Base-by-base conservation (phyloP, 2,329 filamentous ascomycete species). In the Fusarium sacchari region DNA sequence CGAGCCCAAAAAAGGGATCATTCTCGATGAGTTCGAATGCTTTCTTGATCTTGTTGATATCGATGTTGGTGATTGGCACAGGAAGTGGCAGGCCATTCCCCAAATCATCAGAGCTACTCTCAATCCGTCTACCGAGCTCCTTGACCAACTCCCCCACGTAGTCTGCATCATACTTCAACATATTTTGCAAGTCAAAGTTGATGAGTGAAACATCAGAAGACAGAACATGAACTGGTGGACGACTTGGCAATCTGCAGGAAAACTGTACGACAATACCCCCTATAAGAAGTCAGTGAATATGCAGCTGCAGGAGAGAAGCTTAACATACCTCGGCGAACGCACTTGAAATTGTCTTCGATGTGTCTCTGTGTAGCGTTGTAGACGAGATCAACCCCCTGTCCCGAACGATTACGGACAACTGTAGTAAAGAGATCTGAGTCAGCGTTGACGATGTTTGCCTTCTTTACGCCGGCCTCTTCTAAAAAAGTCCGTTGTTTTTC, bases 361-460 rank as follows among this genome's bases (percentile, higher is more conserved):
- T 82, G 72, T 14, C 80, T 74, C 53, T 82, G 82, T 0, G 86
- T 84, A 1, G 86, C 80, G 69, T 87, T 86, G 58, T 87, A 86
- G 4, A 88, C 79, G 7, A 87, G 66, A 49, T 88, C 83, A 5
- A 86, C 76, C 18, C 82, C 82, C 36, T 70, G 72, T 20, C 66
- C 68, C 2, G 84, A 86, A 24, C 79, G 60, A 0, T 78, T 68
- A 32, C 80, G 72, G 39, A 87, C 69, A 7, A 72, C 58, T 1
- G 76, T 71, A 15, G 82, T 80, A 24, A 84, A 82, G 24, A 72
- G 76, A 32, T 82, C 80, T 10, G 80, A 77, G 32, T 81, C 79
- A 0, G 77, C 80, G 34, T 81, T 77, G 7, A 89, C 70, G 18
- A 88, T 84, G 28, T 80, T 80, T 5, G 80, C 66, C 1, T 79